Evolutionary conservation across 305 asterid genomes (phyloP), one percentile per base, ranked within the genome.

Genomic region (Fraxinus nigra): DNA sequence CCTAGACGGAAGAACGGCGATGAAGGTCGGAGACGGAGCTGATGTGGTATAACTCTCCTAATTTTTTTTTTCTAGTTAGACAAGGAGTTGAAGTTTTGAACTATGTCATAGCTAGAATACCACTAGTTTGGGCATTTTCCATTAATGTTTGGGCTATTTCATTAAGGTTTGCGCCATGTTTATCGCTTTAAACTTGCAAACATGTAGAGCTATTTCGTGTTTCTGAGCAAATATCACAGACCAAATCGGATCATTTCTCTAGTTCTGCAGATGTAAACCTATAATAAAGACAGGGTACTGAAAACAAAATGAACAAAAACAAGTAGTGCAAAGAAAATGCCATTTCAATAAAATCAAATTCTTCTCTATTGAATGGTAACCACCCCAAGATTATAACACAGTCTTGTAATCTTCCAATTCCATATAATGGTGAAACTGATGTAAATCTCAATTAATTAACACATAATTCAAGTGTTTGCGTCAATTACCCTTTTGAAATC

Each of bases 181-280:
- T n/a, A 0, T 51, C 11, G 1, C 43, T 24, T 18, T 54, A 33
- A 35, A 54, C 54, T 32, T 73, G 83, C 18, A 32, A 56, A 59
- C 83, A 73, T 24, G 61, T 51, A 6, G 51, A 20, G 28, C 2
- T 9, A 9, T 80, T 73, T 2, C 26, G 51, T 7, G 79, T 34
- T 28, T 80, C 35, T 11, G 79, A 11, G 77, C 79, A 80, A 30
- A 80, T 80, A 20, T 54, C 43, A 22, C 59, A 13, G 28, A 48
- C 38, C 28, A 80, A 74, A 72, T 22, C n/a, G 13, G 78, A 18
- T 1, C 28, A 30, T 0, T 22, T 14, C 13, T 72, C 48, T 2
- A 16, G 16, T 51, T 51, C 28, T 4, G 46, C 18, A 0, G 22
- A 9, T 37, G 20, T 72, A 32, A 35, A 54, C 51, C 11, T 33